Evolutionary conservation across 148 eudicot species (phyloP), one percentile per base, ranked within the genome.

Genomic region (Limonium bicolor): DNA sequence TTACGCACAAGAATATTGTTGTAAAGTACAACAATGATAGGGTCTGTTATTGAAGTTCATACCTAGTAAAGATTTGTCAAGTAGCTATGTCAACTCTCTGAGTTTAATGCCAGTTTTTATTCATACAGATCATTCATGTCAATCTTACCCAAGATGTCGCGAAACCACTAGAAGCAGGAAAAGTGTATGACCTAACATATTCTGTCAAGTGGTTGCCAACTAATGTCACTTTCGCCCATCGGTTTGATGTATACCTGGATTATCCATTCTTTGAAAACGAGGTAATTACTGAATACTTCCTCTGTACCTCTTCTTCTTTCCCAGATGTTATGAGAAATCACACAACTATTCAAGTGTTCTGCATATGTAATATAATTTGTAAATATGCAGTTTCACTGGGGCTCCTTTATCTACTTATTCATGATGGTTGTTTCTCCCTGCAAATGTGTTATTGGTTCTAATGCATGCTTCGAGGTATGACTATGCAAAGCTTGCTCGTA

Each of bases 401-500:
- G 81, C 71, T 86, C 96, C 41, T 76, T 86, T 33, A 81, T 86
- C 59, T 81, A 86, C 75, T 86, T 93, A 5, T 86, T 78, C 77
- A 86, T 86, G 96, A 86, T 86, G 96, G 96, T 86, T 86, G 69
- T 86, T 86, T 62, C 87, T 86, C 41, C 77, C 93, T 59, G 96
- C 93, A 16, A 45, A 81, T 70, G 96, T 86, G 25, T 86, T 87
- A 21, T 81, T 86, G 96, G 81, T 86, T 65, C 55, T 86, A 25
- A 81, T 86, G 93, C 80, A 93, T 23, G 81, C 93, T n/a, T 83
- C 81, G 24, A 76, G 96, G 59, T 81, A 86, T 66, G 96, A 86
- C 60, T 86, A 86, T 61, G 96, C 96, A 1, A 86, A 86, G 72
- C 81, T 81, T 72, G 92, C 93, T 44, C 72, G 93, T 41, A 93